These are phyloP conservation scores for Mycosphaerelloides madeirae DNA, from an alignment of 2,329 filamentous ascomycete species.

Conservation along the genomic window DNA sequence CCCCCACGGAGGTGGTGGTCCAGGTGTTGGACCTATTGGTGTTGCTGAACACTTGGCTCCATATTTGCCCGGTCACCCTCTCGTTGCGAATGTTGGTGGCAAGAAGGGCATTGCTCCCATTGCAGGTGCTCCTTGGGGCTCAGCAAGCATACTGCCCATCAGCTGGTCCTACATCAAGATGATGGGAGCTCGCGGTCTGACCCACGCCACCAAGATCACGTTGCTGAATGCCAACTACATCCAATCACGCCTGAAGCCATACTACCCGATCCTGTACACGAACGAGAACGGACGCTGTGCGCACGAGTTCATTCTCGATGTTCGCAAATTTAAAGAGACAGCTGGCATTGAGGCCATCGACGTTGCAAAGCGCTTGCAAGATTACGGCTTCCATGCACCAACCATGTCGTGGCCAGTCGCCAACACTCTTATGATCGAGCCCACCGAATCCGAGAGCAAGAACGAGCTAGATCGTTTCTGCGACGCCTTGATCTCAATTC, in stretches of 20 bases:
- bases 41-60: constrained; percentile 75
- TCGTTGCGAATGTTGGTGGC: constrained; percentile 52
- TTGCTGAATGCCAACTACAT: constrained; percentile 98
- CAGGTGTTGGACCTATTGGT: constrained; percentile 89
- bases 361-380: constrained; percentile 91
- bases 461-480: constrained; percentile 91
- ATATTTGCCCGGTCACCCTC: constrained; percentile 69
- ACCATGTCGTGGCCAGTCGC: constrained; percentile 96
- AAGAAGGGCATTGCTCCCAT: constrained; percentile 63
- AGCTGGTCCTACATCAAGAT: constrained; percentile 93
- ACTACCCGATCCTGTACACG: constrained; percentile 92
- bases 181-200: constrained; percentile 81
- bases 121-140: constrained; percentile 78
- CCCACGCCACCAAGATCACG: constrained; percentile 83
- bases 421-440: constrained; percentile 97
- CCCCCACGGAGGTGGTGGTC: constrained; percentile 89
- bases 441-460: constrained; percentile 88
- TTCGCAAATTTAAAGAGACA: constrained; percentile 75
- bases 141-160: constrained; percentile 87
- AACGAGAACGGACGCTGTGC: constrained; percentile 84
- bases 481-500: constrained; percentile 81
- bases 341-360: constrained; percentile 87
- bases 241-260: constrained; percentile 74
- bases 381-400: constrained; percentile 95
- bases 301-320: constrained; percentile 95